Conservation (phyloP, 192 early-diverging fungal species). For the Radiomyces spectabilis region DNA sequence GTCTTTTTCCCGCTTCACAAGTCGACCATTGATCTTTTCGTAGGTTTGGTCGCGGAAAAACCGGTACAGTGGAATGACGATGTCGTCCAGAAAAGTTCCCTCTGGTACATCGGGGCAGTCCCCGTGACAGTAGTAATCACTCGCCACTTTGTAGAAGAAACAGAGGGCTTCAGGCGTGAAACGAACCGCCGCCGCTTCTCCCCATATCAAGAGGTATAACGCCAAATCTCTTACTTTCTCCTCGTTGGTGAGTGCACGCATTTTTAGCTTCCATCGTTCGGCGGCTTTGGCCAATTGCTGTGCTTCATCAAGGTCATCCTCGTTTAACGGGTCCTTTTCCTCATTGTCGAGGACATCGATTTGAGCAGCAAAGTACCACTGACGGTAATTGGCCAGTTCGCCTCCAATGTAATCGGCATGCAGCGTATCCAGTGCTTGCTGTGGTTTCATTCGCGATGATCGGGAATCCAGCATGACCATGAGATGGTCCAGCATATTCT, state of each 20-base stretch:
- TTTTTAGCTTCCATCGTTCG: slow-evolving; percentile 60
- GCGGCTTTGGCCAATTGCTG: slow-evolving; percentile 18
- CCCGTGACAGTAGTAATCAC: slow-evolving; percentile 47
- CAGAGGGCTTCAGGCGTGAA: slow-evolving; percentile 71
- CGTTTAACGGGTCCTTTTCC: slow-evolving; percentile 16
- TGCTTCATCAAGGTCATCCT: neutral
- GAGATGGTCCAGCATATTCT: slow-evolving; percentile 68
- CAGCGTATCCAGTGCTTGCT: slow-evolving; percentile 61
- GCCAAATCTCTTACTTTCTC: slow-evolving; percentile 66
- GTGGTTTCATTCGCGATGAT: slow-evolving; percentile 63
- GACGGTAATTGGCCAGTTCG: slow-evolving; percentile 73
- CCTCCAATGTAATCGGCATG: slow-evolving; percentile 80
- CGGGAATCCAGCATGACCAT: slow-evolving; percentile 78
- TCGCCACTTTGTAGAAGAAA: slow-evolving; percentile 70
- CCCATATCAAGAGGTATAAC: slow-evolving; percentile 73
- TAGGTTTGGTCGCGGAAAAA: slow-evolving; percentile 73
- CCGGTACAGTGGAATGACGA: slow-evolving; percentile 64
- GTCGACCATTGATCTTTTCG: slow-evolving; percentile 59
- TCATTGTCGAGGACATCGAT: slow-evolving; percentile 36
- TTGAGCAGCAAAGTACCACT: slow-evolving; percentile 77
- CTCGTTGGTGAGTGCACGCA: slow-evolving; percentile 65
- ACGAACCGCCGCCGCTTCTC: slow-evolving; percentile 67
- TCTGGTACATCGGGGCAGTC: slow-evolving; percentile 51
- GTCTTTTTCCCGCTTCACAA: slow-evolving; percentile 69
- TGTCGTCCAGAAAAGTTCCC: slow-evolving; percentile 60